Evolutionary conservation across 2,329 filamentous ascomycete genomes (phyloP).

Genomic region (Thielaviopsis ethacetica): DNA sequence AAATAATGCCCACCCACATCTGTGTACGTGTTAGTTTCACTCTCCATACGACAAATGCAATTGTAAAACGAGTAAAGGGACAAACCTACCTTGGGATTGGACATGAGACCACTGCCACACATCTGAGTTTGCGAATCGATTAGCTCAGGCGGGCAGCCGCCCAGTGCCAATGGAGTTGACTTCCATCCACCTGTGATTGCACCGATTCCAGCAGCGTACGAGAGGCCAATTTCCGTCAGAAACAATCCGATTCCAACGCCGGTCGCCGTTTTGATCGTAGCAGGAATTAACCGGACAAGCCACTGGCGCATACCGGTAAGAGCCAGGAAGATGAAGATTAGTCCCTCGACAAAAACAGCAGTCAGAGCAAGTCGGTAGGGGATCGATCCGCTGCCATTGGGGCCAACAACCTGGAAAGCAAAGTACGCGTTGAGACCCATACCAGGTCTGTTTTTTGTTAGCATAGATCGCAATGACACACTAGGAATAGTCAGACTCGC

Average conservation of each 20-base stretch:
- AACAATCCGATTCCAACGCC: conserved; percentile 51
- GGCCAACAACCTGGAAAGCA: conserved; percentile 48
- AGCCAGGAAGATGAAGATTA: conserved; percentile 47
- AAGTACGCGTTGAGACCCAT: conserved; percentile 56
- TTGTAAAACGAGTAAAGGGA: conserved; percentile 6
- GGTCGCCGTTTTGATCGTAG: conserved; percentile 48
- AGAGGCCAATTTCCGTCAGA: conserved; percentile 47
- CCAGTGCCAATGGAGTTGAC: conserved; percentile 58
- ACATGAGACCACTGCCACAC: conserved; percentile 50
- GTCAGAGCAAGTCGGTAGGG: conserved; percentile 45
- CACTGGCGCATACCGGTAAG: conserved; percentile 57
- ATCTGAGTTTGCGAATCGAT: conserved; percentile 29
- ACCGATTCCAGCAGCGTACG: conserved; percentile 70
- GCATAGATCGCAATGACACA: not conserved
- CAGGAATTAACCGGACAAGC: conserved; percentile 49
- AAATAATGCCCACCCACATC: conserved; percentile 76
- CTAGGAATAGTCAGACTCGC: conserved; percentile 8
- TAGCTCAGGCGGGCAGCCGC: conserved; percentile 48
- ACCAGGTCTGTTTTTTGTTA: conserved; percentile 31
- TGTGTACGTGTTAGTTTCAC: conserved; percentile 17
- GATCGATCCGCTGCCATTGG: conserved; percentile 38
- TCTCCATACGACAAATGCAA: not conserved
- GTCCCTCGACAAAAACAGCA: conserved; percentile 47
- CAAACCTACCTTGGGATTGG: conserved; percentile 48
- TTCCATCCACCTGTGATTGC: conserved; percentile 52